Evolutionary conservation across 129 eudicot genomes (phyloP), one percentile per base, ranked within the genome.

Genomic region (Chrysanthemum seticuspe): DNA sequence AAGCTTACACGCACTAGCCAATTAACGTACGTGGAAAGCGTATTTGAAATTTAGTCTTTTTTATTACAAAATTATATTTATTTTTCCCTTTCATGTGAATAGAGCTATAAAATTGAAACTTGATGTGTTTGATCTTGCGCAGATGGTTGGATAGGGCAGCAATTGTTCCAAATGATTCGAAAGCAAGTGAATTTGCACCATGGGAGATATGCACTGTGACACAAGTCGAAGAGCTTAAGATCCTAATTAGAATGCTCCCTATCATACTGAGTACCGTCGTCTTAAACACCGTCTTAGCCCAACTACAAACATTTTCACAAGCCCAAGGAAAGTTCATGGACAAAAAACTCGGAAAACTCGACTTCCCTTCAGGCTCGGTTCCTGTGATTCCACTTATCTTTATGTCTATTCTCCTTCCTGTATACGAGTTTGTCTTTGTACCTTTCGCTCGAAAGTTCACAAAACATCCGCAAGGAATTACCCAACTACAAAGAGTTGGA

Each of bases 131-230:
- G 11, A 44, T 69, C 27, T 8, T 49, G 23, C 68, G 3, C 66
- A 89, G 91, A 58, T 87, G 88, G 72, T 78, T 89, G 40, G 96
- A 89, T 81, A 89, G 85, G 74, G 96, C 96, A 10, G 96, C 96
- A 79, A 61, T 87, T 21, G 69, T 74, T 14, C 84, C 64, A 3
- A 66, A 74, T 7, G 77, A 81, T 15, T 51, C 82, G 8, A 78
- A 76, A 67, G 47, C 81, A 34, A 73, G 72, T 19, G 60, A 73
- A 59, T 62, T 68, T 40, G 65, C 81, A 14, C 67, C 82, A 48
- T 81, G 90, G 87, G 83, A 76, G 66, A 74, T 85, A 31, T 89
- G 96, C 83, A 80, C 87, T 18, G 90, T 89, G 19, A 89, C 90
- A 18, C 91, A 90, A 79, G 90, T 85, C 0, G 96, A 90, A 78